A percentile compares a stretch with the other conserved stretches of the same genome.
These are phyloP conservation scores for Boletus insuetus DNA, from an alignment of 768 basidiomycete genomes.

Conservation along the genomic window DNA sequence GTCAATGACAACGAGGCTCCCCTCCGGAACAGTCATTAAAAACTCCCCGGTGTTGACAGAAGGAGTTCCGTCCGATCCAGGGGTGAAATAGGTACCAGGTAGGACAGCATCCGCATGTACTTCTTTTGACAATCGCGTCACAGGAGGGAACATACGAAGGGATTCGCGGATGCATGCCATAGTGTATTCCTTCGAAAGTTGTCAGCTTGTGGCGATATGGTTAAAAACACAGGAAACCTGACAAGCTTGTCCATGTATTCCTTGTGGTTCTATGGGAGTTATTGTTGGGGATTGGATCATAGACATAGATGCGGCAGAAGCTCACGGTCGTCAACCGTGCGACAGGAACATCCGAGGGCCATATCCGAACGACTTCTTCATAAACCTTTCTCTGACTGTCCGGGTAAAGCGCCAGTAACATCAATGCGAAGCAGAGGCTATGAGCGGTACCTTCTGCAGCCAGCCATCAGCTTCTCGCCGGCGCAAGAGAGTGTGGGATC, in stretches of 20 bases:
- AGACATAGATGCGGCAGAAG: background rate
- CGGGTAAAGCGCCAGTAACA: constrained; percentile 48
- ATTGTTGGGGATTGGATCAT: background rate
- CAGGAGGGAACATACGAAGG: constrained; percentile 42
- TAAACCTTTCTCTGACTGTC: constrained; percentile 46
- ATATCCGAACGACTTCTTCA: constrained; percentile 38
- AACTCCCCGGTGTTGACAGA: constrained; percentile 28
- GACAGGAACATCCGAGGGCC: constrained; percentile 37
- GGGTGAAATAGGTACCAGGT: constrained; percentile 34
- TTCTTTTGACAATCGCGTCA: constrained; percentile 35
- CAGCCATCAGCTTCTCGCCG: background rate
- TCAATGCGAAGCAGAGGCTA: constrained; percentile 41
- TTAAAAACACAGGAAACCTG: background rate
- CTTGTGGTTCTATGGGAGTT: constrained; percentile 36
- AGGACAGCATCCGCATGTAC: constrained; percentile 37
- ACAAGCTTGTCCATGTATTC: constrained; percentile 39
- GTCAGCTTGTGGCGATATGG: background rate
- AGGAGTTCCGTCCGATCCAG: constrained; percentile 10
- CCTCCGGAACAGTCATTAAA: constrained; percentile 36
- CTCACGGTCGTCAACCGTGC: constrained; percentile 29
- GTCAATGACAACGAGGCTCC: constrained; percentile 38
- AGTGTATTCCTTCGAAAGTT: constrained; percentile 38
- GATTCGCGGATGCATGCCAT: constrained; percentile 45
- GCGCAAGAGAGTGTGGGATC: no score
- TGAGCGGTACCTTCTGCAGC: constrained; percentile 46